Base-by-base conservation (phyloP, 2,329 filamentous ascomycete species). In the Alternaria arbusti region DNA sequence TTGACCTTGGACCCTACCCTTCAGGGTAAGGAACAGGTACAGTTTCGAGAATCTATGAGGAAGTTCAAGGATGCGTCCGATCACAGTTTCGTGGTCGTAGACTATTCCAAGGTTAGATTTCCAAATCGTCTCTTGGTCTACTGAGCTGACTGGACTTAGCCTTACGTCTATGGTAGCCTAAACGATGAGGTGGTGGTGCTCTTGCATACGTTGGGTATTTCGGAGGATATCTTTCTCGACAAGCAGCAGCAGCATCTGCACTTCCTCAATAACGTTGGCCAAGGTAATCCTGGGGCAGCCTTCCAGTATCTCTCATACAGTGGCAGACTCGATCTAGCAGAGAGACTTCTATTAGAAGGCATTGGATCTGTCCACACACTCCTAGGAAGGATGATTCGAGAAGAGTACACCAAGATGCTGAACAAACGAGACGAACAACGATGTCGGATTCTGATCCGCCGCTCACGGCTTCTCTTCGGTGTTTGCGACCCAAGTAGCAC, bases 131-230 rank as follows among this genome's bases (percentile, higher is more conserved):
- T 57, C 20, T n/a, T 49, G 25, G n/a, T 25, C 15, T 25, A 40
- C 4, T 59, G n/a, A 30, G 47, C 59, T 64, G 22, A 67, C 46
- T 22, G 22, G 15, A 17, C 44, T 23, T 44, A 81, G 79, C 80
- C 82, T 2, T 82, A 82, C 65, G 65, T 71, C 12, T 82, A 78
- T 60, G 81, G 81, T 5, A 74, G 72, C 59, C 73, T 83, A 4
- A 83, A 83, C 63, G 82, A 83, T 58, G 81, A 83, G 60, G 73
- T 80, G 2, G 69, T 83, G n/a, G 59, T 83, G 1, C 74, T 83
- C 5, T 67, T 83, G 11, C 70, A 80, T 58, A 65, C 77, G 6
- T 69, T 83, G 5, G 80, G 81, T 1, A 75, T 83, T 6, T 65
- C 73, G 2, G 60, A 64, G 22, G 67, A 72, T 6, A 69, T 67